phyloP scores from a whole-genome alignment of 495 filamentous ascomycete species.

The Pyrenula aspistea region DNA sequence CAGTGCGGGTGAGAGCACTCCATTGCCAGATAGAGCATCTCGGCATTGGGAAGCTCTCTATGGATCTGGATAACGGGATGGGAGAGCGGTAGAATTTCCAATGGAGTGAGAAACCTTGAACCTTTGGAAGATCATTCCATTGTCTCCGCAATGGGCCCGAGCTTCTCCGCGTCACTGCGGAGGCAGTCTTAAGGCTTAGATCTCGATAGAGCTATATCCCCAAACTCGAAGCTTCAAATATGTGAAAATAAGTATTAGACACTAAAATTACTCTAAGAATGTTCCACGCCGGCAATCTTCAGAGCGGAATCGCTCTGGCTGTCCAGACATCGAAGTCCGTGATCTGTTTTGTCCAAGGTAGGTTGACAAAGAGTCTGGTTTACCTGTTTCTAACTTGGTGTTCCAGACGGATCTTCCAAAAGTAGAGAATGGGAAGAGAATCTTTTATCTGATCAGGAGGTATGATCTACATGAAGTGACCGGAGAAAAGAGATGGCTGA shows the following conservation, averaged over 20 bases:
- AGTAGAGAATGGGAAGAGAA: constrained; percentile 67
- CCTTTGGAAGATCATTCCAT: not conserved
- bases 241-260: too few relatives aligned
- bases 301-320: constrained; percentile 66
- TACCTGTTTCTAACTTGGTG: not conserved
- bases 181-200: too few relatives aligned
- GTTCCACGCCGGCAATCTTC: constrained; percentile 71
- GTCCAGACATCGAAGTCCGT: constrained; percentile 53
- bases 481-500: not conserved
- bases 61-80: too few relatives aligned
- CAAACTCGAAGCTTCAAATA: too few relatives aligned
- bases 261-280: too few relatives aligned
- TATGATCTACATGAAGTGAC: constrained; percentile 20
- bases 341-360: constrained; percentile 58
- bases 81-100: too few relatives aligned
- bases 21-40: not conserved
- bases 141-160: not conserved
- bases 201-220: too few relatives aligned
- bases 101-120: not conserved
- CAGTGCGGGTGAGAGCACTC: not conserved
- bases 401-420: constrained; percentile 49
- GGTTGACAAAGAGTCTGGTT: constrained; percentile 18
- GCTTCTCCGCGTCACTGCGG: not conserved
- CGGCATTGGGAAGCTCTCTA: not conserved
- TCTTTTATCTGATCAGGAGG: constrained; percentile 50